Evolutionary conservation across 768 basidiomycete species (phyloP).

Genomic region (Rhizopogon sp.): DNA sequence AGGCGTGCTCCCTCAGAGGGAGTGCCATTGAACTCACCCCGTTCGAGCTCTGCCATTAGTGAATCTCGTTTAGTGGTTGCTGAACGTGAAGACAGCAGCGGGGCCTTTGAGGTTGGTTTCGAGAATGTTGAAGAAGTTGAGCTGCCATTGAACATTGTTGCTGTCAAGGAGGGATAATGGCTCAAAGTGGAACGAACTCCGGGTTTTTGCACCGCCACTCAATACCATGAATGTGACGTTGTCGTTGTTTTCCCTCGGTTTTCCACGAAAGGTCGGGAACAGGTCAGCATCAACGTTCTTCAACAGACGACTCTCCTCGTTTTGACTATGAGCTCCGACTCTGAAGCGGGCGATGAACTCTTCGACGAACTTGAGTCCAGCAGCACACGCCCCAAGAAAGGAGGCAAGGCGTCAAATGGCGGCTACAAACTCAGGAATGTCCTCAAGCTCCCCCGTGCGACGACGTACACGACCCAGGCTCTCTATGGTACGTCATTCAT

Average conservation of each 20-base stretch:
- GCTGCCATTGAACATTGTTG: not conserved
- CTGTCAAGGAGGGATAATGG: no score
- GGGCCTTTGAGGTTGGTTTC: not conserved
- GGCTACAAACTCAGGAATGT: constrained; percentile 36
- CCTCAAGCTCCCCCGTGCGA: constrained; percentile 51
- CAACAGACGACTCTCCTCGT: not conserved
- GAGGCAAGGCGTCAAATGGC: not conserved
- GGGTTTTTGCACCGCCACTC: not conserved
- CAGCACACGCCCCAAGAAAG: not conserved
- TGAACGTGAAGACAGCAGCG: constrained; percentile 16
- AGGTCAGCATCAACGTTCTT: not conserved
- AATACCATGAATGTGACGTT: not conserved
- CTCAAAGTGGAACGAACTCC: no score
- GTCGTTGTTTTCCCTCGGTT: not conserved
- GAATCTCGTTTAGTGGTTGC: constrained; percentile 57
- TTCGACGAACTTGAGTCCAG: constrained; percentile 10
- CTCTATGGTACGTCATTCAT: constrained; percentile 41
- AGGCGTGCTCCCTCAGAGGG: not conserved
- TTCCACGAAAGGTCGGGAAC: not conserved
- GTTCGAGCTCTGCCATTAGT: constrained; percentile 61
- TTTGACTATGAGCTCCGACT: constrained; percentile 16
- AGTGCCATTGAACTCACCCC: constrained; percentile 34
- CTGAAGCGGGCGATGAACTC: constrained; percentile 14
- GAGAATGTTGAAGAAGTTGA: not conserved
- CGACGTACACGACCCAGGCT: constrained; percentile 60